Evolutionary conservation across 331 rosid species (phyloP).

Genomic region (Quercus tomentella): DNA sequence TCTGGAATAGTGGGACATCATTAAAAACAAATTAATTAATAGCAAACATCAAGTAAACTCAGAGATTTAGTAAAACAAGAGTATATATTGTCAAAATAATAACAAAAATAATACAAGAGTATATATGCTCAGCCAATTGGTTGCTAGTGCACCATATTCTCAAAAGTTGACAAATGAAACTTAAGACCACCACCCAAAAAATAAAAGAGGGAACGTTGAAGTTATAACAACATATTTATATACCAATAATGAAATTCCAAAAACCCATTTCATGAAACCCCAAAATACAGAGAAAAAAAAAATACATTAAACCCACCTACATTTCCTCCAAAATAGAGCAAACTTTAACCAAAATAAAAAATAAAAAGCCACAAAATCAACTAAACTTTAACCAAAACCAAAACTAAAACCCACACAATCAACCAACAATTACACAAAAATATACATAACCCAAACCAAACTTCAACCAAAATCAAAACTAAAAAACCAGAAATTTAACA

Average conservation of each 20-base stretch:
- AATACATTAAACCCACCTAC: neutral
- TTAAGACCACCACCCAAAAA: neutral
- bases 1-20: neutral
- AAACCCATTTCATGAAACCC: neutral
- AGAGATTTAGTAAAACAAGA: too few species aligned
- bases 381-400: too few species aligned
- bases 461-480: too few species aligned
- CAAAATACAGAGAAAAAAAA: neutral
- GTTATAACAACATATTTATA: neutral
- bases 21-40: constrained; percentile 1
- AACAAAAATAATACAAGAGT: constrained; percentile 1
- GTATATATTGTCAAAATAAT: too few species aligned
- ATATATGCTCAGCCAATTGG: neutral
- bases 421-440: too few species aligned
- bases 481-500: too few species aligned
- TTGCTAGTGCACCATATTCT: neutral
- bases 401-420: too few species aligned
- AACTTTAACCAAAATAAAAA: too few species aligned
- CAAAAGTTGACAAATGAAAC: neutral
- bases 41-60: neutral
- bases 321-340: neutral
- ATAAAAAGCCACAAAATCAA: too few species aligned
- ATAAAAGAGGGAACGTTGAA: neutral
- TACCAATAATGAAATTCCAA: neutral
- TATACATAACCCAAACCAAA: too few species aligned